These are phyloP conservation scores for Elsinoe batatas DNA, from an alignment of 2,329 filamentous ascomycete species.

Conservation along the genomic window DNA sequence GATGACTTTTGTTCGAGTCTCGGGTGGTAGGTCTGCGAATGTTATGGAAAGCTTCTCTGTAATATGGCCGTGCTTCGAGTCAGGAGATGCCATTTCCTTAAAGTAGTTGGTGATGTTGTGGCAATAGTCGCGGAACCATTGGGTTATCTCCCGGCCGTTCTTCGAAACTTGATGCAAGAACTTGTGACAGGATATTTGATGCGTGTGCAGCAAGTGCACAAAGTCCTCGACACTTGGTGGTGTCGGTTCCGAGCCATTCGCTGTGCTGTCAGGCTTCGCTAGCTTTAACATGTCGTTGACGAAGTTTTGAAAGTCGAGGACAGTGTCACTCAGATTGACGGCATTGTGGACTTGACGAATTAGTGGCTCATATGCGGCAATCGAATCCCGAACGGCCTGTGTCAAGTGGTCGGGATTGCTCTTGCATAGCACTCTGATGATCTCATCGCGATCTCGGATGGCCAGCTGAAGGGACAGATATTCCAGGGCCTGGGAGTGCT, in stretches of 20 bases:
- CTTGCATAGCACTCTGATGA: conserved; percentile 57
- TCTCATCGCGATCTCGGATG: conserved; percentile 62
- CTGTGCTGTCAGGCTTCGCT: conserved; percentile 26
- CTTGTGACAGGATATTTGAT: conserved; percentile 54
- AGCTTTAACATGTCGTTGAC: conserved; percentile 59
- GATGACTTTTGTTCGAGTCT: conserved; percentile 39
- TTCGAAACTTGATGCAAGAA: conserved; percentile 62
- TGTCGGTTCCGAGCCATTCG: conserved; percentile 22
- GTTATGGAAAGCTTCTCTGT: conserved; percentile 28
- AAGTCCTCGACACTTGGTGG: conserved; percentile 61
- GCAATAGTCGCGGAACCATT: conserved; percentile 52
- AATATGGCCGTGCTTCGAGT: conserved; percentile 16
- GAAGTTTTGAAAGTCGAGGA: conserved; percentile 58
- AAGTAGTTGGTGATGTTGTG: conserved; percentile 26
- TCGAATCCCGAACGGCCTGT: conserved; percentile 51
- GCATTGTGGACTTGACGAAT: conserved; percentile 62
- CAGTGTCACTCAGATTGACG: conserved; percentile 59
- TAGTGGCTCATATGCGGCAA: conserved; percentile 63
- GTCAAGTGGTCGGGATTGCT: conserved; percentile 65
- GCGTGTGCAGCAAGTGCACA: conserved; percentile 54
- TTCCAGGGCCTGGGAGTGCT: conserved; percentile 56
- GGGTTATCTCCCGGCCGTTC: conserved; percentile 56
- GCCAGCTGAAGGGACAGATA: conserved; percentile 64
- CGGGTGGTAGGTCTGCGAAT: conserved; percentile 38
- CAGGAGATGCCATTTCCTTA: background rate